Evolutionary conservation across 2,329 filamentous ascomycete genomes (phyloP), one percentile per base, ranked within the genome.

Genomic region (Ascochyta viciae-villosae): DNA sequence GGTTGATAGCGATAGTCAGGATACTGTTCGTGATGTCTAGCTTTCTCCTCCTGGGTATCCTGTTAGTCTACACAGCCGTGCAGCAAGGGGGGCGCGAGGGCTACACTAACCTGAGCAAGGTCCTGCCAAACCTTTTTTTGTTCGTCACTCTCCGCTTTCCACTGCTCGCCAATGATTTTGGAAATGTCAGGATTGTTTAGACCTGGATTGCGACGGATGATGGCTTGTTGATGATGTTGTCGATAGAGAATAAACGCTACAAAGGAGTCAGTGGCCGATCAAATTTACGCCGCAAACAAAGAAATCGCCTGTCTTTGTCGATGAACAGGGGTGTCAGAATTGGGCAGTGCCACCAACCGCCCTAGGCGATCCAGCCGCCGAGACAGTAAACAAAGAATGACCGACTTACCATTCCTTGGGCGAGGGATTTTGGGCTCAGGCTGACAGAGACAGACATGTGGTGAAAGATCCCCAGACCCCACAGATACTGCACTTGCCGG

Each of bases 191-290:
- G 94, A 76, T 98, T 98, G 41, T 93, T 88, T 62, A 97, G 85
- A 40, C 92, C 90, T n/a, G 93, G 94, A 69, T 97, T 86, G 65
- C 91, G 85, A 50, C 87, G 83, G 34, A 93, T 89, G 46, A 98
- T 91, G 44, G 86, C 82, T 16, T 90, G 87, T 76, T 98, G 94
- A 69, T 95, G 89, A 75, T 96, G 90, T 74, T 98, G 93, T 35
- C 95, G 92, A 80, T 96, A 99, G 67, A 99, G 83, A 64, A 99
- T 99, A 80, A 99, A 99, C 46, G 94, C 95, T 99, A 75, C 74
- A 73, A 71, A 74, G 64, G 62, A 65, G 55, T 72, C 57, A 73
- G 66, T 57, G 54, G 54, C 54, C 64, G 60, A 54, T 51, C 40
- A 61, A 61, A 52, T 61, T 47, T 24, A 8, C 55, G 54, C 54